phyloP scores from a whole-genome alignment of 306 rosid genomes.

The Cucurbita maxima region DNA sequence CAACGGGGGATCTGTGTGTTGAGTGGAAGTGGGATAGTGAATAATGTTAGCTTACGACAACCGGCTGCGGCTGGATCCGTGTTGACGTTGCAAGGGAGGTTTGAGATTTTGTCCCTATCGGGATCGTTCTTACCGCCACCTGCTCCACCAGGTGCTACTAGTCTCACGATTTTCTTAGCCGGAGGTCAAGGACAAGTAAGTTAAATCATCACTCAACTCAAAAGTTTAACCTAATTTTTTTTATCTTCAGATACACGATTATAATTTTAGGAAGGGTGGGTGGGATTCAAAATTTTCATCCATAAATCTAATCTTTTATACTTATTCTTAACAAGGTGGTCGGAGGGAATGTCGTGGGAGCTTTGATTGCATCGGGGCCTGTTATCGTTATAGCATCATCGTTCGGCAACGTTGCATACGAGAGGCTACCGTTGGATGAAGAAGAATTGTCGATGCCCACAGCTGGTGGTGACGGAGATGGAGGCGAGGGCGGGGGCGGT shows the following conservation, averaged over 20 bases:
- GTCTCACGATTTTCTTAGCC: slow-evolving; percentile 7
- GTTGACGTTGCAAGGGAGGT: slow-evolving; percentile 4
- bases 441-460: neutral
- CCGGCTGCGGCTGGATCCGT: slow-evolving; percentile 4
- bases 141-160: slow-evolving; percentile 11
- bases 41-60: slow-evolving; percentile 8
- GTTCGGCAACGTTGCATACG: slow-evolving; percentile 10
- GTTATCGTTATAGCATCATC: slow-evolving; percentile 12
- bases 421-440: slow-evolving; percentile 11
- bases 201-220: neutral
- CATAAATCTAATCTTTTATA: neutral
- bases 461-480: neutral
- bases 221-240: neutral
- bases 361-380: slow-evolving; percentile 11
- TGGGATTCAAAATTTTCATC: neutral
- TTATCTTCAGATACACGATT: neutral
- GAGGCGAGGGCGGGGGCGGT: neutral
- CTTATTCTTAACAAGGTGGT: neutral
- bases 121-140: slow-evolving; percentile 11
- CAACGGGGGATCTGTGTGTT: slow-evolving; percentile 13
- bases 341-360: slow-evolving; percentile 12
- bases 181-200: slow-evolving; percentile 11
- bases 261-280: neutral
- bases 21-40: slow-evolving; percentile 9
- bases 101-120: slow-evolving; percentile 9